Percentiles rank a stretch among this genome's conserved stretches.
Evolutionary conservation across 108 stramenopile species (phyloP).

Genomic region (Cyclostephanos tholiformis): DNA sequence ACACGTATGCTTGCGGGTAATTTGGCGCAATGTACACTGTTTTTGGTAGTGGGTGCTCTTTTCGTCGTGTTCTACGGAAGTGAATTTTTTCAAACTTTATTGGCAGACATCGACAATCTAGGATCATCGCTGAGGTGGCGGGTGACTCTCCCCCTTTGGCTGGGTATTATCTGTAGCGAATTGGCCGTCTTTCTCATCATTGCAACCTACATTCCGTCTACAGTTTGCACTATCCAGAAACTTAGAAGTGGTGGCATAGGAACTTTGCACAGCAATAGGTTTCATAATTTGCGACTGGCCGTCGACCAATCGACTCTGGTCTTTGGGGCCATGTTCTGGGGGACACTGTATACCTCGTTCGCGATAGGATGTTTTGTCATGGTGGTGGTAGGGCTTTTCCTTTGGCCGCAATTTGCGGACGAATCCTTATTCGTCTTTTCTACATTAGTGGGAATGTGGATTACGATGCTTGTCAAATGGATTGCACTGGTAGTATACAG

Average conservation of each 20-base stretch:
- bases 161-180: conserved; percentile 17
- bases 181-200: conserved; percentile 17
- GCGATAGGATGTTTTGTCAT: conserved; percentile 22
- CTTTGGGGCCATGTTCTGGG: conserved; percentile 49
- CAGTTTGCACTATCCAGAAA: conserved; percentile 32
- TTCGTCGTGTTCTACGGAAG: conserved; percentile 1
- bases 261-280: conserved; percentile 29
- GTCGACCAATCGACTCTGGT: conserved; percentile 33
- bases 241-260: conserved; percentile 36
- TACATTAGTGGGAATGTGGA: conserved; percentile 1
- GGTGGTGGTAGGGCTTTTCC: conserved; percentile 13
- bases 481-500: conserved; percentile 8
- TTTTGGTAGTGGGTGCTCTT: conserved; percentile 18
- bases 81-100: conserved; percentile 6
- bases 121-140: conserved; percentile 1
- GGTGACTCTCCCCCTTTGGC: background rate
- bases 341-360: conserved; percentile 28
- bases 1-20: conserved; percentile 46
- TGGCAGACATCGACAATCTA: conserved; percentile 4
- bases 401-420: conserved; percentile 34
- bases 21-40: conserved; percentile 32
- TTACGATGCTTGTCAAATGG: conserved; percentile 22
- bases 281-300: conserved; percentile 25
- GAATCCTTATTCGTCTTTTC: conserved; percentile 4
- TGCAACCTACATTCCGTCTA: conserved; percentile 37